Conservation (phyloP, 768 basidiomycete species). For the Boletus insuetus region DNA sequence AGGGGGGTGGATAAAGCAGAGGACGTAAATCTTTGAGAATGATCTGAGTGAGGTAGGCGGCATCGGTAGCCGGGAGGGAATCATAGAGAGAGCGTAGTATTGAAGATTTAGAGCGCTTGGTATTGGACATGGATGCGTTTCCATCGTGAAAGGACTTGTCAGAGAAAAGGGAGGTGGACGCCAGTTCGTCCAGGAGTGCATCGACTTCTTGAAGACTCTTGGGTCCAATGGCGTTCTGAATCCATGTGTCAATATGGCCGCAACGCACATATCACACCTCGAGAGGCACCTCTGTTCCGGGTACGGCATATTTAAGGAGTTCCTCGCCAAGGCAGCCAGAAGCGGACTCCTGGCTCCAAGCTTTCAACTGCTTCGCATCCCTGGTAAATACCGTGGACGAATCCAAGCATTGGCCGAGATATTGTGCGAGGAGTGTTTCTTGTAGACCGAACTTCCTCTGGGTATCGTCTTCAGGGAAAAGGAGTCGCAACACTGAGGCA, state of each 20-base stretch:
- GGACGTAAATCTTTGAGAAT: constrained; percentile 86
- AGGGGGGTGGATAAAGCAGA: constrained; percentile 65
- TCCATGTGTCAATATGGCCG: constrained; percentile 6
- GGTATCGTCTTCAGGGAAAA: constrained; percentile 84
- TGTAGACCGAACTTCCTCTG: constrained; percentile 71
- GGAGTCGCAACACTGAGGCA: constrained; percentile 60
- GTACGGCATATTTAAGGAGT: constrained; percentile 41
- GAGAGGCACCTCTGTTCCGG: constrained; percentile 36
- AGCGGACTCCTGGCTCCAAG: constrained; percentile 41
- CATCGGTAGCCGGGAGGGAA: constrained; percentile 57
- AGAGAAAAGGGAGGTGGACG: constrained; percentile 62
- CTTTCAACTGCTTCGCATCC: constrained; percentile 28
- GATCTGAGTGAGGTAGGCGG: constrained; percentile 76
- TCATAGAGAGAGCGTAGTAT: constrained; percentile 61
- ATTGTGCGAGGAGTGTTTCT: constrained; percentile 55
- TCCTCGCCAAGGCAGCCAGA: constrained; percentile 74
- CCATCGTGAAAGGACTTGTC: constrained; percentile 42
- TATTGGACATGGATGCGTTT: constrained; percentile 26
- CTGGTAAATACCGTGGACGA: constrained; percentile 30
- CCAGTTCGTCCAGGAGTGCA: constrained; percentile 69
- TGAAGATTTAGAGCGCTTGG: constrained; percentile 28
- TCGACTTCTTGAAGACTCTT: constrained; percentile 53
- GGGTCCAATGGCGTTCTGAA: constrained; percentile 25
- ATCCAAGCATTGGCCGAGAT: constrained; percentile 50
- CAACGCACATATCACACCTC: neutral